A percentile compares a stretch with the other conserved stretches of the same genome.
These are phyloP conservation scores for Kalmusia sp. DNA, from an alignment of 2,329 filamentous ascomycete genomes.

Conservation along the genomic window DNA sequence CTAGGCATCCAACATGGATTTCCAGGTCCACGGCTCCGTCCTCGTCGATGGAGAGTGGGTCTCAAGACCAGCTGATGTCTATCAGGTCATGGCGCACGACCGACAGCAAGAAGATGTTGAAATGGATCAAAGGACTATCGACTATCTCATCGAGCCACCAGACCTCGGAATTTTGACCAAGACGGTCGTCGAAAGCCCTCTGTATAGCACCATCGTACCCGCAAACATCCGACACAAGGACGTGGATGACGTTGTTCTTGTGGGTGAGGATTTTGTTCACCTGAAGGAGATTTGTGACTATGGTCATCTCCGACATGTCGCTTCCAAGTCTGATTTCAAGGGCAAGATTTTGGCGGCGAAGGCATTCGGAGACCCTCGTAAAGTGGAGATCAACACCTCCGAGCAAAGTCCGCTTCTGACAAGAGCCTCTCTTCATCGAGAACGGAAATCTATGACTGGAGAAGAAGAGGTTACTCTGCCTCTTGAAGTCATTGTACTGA, in stretches of 20 bases:
- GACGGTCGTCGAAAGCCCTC: slow-evolving; percentile 78
- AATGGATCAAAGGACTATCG: slow-evolving; percentile 30
- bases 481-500: slow-evolving; percentile 81
- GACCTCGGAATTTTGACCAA: slow-evolving; percentile 76
- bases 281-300: slow-evolving; percentile 76
- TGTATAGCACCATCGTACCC: slow-evolving; percentile 78
- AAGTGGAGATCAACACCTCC: slow-evolving; percentile 19
- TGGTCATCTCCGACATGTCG: slow-evolving; percentile 76
- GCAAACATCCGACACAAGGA: slow-evolving; percentile 74
- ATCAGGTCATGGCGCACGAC: slow-evolving; percentile 50
- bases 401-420: slow-evolving; percentile 30
- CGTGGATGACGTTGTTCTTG: slow-evolving; percentile 83
- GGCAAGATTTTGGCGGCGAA: slow-evolving; percentile 79
- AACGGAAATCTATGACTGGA: slow-evolving; percentile 23
- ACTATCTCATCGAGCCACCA: slow-evolving; percentile 53
- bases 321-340: slow-evolving; percentile 80
- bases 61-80: slow-evolving; percentile 46
- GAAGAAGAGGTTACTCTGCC: slow-evolving; percentile 53
- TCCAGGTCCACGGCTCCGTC: slow-evolving; percentile 34
- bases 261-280: slow-evolving; percentile 83
- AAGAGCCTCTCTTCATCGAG: slow-evolving; percentile 17
- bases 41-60: slow-evolving; percentile 44
- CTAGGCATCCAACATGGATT: slow-evolving; percentile 28
- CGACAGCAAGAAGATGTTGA: slow-evolving; percentile 31
- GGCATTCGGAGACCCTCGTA: slow-evolving; percentile 66